phyloP scores from a whole-genome alignment of 2,329 filamentous ascomycete genomes.

The Ustulina deusta region DNA sequence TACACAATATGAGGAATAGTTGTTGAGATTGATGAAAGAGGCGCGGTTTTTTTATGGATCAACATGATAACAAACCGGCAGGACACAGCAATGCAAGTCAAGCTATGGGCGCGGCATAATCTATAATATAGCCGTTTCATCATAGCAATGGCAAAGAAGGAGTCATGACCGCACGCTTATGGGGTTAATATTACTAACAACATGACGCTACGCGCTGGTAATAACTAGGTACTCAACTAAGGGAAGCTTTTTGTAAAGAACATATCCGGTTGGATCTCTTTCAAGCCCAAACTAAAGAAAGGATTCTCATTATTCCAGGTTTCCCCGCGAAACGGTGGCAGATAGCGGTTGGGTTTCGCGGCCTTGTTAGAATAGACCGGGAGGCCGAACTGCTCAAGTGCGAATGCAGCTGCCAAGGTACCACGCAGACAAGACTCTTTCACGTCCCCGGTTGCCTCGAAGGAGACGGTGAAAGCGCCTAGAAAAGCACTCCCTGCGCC shows the following conservation, averaged over 20 bases:
- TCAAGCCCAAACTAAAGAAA: neutral
- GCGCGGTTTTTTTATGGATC: no score
- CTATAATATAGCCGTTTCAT: neutral
- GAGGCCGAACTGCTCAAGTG: conserved; percentile 26
- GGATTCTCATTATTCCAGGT: neutral
- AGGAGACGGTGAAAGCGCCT: conserved; percentile 21
- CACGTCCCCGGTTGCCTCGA: neutral
- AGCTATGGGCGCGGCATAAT: neutral
- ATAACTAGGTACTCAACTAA: neutral
- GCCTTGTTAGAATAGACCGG: neutral
- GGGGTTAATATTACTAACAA: neutral
- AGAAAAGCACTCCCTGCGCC: conserved; percentile 29
- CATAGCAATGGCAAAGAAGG: neutral
- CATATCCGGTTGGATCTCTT: neutral
- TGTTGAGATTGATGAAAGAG: no score
- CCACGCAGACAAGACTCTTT: conserved; percentile 4
- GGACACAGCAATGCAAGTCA: neutral
- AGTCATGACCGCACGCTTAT: neutral
- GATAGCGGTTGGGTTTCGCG: neutral
- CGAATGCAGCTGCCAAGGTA: conserved; percentile 23
- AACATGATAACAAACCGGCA: neutral
- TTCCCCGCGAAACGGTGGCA: neutral
- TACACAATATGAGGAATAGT: no score
- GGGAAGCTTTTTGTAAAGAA: neutral
- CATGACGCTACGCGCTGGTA: neutral